A percentile compares a stretch with the other conserved stretches of the same genome.
Evolutionary conservation across 768 basidiomycete species (phyloP).

Genomic region (Termitomyces heimii): DNA sequence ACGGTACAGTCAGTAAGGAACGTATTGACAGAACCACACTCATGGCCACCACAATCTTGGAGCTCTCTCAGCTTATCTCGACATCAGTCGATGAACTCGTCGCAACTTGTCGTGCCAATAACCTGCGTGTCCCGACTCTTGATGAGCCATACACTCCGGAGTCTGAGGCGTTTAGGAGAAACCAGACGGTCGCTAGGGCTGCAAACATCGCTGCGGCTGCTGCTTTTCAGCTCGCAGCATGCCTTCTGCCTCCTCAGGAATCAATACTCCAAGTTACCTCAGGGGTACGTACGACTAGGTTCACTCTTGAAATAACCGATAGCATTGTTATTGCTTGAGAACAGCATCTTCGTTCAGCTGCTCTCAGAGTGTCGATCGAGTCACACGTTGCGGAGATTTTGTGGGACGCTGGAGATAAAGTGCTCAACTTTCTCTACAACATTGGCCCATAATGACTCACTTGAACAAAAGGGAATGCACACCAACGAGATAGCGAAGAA

Average conservation of each 20-base stretch:
- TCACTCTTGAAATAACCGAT: not conserved
- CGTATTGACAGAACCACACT: not conserved
- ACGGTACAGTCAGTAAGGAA: too few relatives aligned
- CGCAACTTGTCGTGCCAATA: constrained; percentile 11
- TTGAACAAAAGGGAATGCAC: constrained; percentile 25
- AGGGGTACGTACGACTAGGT: constrained; percentile 15
- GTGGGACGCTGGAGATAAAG: constrained; percentile 25
- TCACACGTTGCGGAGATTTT: constrained; percentile 24
- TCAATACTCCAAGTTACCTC: constrained; percentile 15
- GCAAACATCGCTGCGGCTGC: constrained; percentile 25
- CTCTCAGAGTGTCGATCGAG: constrained; percentile 18
- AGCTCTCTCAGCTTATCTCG: constrained; percentile 15
- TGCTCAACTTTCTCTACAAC: not conserved
- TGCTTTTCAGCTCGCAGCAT: constrained; percentile 25
- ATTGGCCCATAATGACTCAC: not conserved
- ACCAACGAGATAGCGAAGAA: constrained; percentile 29
- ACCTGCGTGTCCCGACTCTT: constrained; percentile 19
- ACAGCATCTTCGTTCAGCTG: constrained; percentile 19
- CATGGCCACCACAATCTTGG: constrained; percentile 6
- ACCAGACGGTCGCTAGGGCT: constrained; percentile 22
- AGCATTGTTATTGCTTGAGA: not conserved
- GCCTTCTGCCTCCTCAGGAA: constrained; percentile 20
- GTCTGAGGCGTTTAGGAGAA: constrained; percentile 22
- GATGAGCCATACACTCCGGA: constrained; percentile 17
- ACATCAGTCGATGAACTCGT: constrained; percentile 18